Base-by-base conservation (phyloP, 2,329 filamentous ascomycete species). In the Diplodia corticola region DNA sequence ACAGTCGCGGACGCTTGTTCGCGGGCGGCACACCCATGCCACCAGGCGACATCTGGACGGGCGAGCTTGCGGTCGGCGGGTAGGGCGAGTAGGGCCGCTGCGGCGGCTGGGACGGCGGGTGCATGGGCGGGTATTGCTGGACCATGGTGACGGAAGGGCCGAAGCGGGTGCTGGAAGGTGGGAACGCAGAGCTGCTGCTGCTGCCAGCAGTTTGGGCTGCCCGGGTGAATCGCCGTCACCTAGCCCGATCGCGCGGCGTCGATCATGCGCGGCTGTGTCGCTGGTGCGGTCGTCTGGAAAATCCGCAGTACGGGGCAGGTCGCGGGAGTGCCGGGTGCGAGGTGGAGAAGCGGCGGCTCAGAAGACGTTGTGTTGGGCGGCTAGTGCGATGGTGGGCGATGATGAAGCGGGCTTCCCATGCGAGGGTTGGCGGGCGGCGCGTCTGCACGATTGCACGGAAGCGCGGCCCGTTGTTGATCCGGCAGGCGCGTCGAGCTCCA, bases 11-110 rank as follows among this genome's bases (percentile, higher is more conserved):
- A 37, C 88, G 85, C 66, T 76, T 75, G 66, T 88, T 88, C 61
- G 89, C 86, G 17, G 91, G 88, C 57, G 90, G 90, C 57, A 89
- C 85, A 78, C 89, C 80, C 74, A 79, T 78, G 74, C 77, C 73
- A 35, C 84, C 81, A 24, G 84, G 80, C 59, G 82, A 84, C 64
- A 66, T 66, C 53, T 65, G 63, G 22, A 65, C 53, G 30, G 64
- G 88, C 70, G 74, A 72, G 72, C 75, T 76, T 15, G 71, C 70
- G 7, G 70, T 71, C 60, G 76, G 76, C n/a, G 76, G 54, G 28
- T 53, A 67, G 69, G 87, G 87, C 68, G 88, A 89, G 77, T 86
- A 91, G 64, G 83, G 80, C 70, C 84, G 83, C 65, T 84, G 82
- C 61, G 84, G 70, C 70, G 75, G 77, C 66, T 74, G 75, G 69